Evolutionary conservation across 2,329 filamentous ascomycete species (phyloP).

Genomic region (Fusarium camptoceras): DNA sequence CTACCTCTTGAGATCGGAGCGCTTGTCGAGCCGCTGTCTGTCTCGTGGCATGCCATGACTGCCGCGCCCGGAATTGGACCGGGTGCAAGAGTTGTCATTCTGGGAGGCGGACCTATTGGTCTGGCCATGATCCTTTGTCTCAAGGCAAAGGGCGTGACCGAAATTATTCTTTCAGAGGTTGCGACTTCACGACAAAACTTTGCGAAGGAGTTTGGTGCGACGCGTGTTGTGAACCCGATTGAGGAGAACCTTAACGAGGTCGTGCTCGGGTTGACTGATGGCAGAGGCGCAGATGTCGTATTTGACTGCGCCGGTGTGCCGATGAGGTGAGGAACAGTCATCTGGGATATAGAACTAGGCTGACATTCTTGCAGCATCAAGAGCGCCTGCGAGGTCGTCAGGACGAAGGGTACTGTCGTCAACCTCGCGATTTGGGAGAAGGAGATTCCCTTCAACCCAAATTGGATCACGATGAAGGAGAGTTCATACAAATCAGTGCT

Average conservation of each 20-base stretch:
- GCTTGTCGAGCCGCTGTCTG: constrained; percentile 64
- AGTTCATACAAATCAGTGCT: constrained; percentile 44
- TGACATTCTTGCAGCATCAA: constrained; percentile 33
- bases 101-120: constrained; percentile 64
- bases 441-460: constrained; percentile 44
- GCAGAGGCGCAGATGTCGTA: constrained; percentile 66
- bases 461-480: constrained; percentile 47
- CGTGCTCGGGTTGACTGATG: constrained; percentile 60
- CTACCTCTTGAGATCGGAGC: constrained; percentile 64
- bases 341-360: accelerated
- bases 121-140: constrained; percentile 60
- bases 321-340: constrained; percentile 22
- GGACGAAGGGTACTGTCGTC: constrained; percentile 67
- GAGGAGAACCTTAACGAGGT: constrained; percentile 60
- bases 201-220: constrained; percentile 58
- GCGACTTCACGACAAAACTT: constrained; percentile 56
- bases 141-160: constrained; percentile 60
- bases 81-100: constrained; percentile 59
- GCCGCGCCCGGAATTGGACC: constrained; percentile 55
- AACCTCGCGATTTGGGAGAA: constrained; percentile 75
- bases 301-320: constrained; percentile 72
- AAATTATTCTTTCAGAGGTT: constrained; percentile 61
- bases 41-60: constrained; percentile 59
- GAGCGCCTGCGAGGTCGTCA: constrained; percentile 60
- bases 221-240: constrained; percentile 56